Evolutionary conservation across 1,284 basidiomycete genomes (phyloP), one percentile per base, ranked within the genome.

Genomic region (Marasmius fiardii): DNA sequence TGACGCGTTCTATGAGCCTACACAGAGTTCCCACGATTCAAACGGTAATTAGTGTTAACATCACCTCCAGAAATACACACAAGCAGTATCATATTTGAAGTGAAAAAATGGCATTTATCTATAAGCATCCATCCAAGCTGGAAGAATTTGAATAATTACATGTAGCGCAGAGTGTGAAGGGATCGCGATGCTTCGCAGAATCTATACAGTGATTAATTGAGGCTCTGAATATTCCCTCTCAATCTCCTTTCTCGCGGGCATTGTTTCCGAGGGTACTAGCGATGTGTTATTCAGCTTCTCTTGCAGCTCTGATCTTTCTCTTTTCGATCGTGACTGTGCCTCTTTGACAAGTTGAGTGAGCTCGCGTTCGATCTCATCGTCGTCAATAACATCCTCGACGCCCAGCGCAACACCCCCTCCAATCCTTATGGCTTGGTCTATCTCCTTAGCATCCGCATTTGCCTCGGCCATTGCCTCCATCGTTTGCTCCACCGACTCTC

Each of bases 391-490:
- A 0, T 74, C 74, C 7, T 82, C 81, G 0, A 73, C 72, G n/a
- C 76, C 72, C 1, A 85, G 75, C 6, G 72, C 75, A 12, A 83
- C 72, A 58, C 88, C 80, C 1, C 80, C 82, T 21, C 86, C 88
- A 39, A 85, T 68, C 51, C 79, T 77, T 51, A 98, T 85, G 1
- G 86, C 85, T 28, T 91, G 82, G 63, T 96, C 89, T 26, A 97
- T 78, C 63, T 97, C 94, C 51, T 77, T 77, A 52, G 92, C 90
- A 65, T 93, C 86, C 0, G 85, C 84, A 58, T 93, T 86, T 1
- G 88, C 89, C 56, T 92, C 88, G 0, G 90, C 85, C 64, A 98
- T 79, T 2, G 86, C 87, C 33, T 95, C 91, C 81, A 97, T 88
- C 1, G 93, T 95, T 61, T 82, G 77, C 49, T 96, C 92, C 51